Base-by-base conservation (phyloP, 2,329 filamentous ascomycete species). In the Sporothrix inflata region DNA sequence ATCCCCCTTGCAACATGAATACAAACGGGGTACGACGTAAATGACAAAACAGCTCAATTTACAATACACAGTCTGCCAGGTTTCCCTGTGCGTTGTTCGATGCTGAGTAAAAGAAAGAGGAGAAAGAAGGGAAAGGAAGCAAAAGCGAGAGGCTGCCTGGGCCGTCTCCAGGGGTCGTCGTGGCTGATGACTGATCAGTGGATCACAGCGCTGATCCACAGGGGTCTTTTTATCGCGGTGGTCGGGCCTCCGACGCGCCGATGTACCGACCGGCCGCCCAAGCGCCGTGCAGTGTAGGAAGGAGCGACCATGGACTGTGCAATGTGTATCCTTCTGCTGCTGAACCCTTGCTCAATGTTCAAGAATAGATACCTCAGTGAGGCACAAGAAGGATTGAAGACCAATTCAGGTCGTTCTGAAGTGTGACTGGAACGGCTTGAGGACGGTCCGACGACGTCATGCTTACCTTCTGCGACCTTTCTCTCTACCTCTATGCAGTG, bases 401-500 rank as follows among this genome's bases (percentile, higher is more conserved):
- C 34, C 34, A 42, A 42, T 63, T 6, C 51, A 30, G 24, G 3
- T 30, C 51, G 21, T 14, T 9, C 24, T 16, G 4, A 16, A 55
- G 4, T 55, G 51, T 55, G 51, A 34, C 57, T 24, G 34, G 16
- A 16, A n/a, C 34, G 3, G 34, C 34, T 42, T 1, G 8, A 63
- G n/a, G 11, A 53, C n/a, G n/a, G 19, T 8, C 34, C 57, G 11
- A 21, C 57, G 57, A 63, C 57, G 57, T 63, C 57, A 63, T 63
- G n/a, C 57, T 40, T 42, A 42, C 57, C 14, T 42, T 16, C 42
- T 49, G 8, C 47, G 5, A 49, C 47, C 6, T 49, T 34, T 34
- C 3, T 34, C 30, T 34, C 3, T 34, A 34, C 30, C 30, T 34
- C 30, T 34, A 34, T 34, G 6, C 30, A 34, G 30, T 34, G 30